A percentile compares a stretch with the other conserved stretches of the same genome.
Evolutionary conservation across 768 basidiomycete genomes (phyloP).

Genomic region (Sarcomyxa edulis): DNA sequence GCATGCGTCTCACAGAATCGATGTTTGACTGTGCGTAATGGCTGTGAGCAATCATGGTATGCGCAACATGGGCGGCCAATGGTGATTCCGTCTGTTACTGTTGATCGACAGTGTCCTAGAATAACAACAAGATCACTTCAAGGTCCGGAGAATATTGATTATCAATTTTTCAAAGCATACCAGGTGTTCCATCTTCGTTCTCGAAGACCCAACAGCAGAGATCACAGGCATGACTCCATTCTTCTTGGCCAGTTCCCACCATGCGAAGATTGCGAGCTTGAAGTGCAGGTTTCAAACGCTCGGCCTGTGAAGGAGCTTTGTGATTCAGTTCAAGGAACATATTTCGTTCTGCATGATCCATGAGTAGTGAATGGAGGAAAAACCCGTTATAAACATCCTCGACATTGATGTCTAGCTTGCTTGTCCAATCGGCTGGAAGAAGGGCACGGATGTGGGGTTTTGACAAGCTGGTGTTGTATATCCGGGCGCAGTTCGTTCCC

Average conservation of each 20-base stretch:
- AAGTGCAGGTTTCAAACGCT: conserved; percentile 15
- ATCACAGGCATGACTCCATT: conserved; percentile 24
- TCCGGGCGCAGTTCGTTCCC: conserved; percentile 21
- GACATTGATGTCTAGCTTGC: conserved; percentile 8
- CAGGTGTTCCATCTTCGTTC: conserved; percentile 9
- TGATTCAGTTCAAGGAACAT: conserved; percentile 13
- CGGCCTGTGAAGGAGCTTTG: conserved; percentile 11
- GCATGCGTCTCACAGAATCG: conserved; percentile 15
- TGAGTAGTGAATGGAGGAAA: conserved; percentile 14
- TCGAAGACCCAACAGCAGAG: conserved; percentile 16
- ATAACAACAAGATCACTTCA: neutral
- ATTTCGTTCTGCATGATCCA: conserved; percentile 12
- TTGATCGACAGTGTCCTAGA: conserved; percentile 9
- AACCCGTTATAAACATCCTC: conserved; percentile 21
- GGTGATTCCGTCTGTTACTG: conserved; percentile 24
- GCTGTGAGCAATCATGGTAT: conserved; percentile 20
- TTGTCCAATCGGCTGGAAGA: conserved; percentile 10
- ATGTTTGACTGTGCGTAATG: conserved; percentile 7
- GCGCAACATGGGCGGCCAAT: conserved; percentile 26
- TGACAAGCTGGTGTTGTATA: conserved; percentile 17
- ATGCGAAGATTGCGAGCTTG: conserved; percentile 17
- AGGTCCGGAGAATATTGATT: neutral
- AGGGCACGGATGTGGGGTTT: neutral
- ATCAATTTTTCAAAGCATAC: conserved; percentile 3
- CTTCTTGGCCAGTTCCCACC: conserved; percentile 21